Evolutionary conservation across 2,329 filamentous ascomycete species (phyloP).

Genomic region (Taxawa tesnikishii): DNA sequence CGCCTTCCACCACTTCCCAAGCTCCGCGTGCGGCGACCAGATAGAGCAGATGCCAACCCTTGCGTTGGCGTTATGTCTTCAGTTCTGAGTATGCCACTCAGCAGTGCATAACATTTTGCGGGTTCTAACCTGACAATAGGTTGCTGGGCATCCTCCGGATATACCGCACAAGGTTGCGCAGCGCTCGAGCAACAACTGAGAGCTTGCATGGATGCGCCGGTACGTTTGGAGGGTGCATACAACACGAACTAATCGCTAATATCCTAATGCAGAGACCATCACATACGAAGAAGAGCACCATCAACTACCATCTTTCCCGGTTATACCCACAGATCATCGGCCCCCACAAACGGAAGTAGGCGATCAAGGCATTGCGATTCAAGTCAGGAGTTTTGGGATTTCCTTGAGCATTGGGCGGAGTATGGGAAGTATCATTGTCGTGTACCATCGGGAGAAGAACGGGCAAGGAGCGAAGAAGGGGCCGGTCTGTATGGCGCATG

Average conservation of each 20-base stretch:
- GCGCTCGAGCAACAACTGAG: constrained; percentile 49
- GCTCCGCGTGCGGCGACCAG: constrained; percentile 52
- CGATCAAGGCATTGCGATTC: too few species aligned
- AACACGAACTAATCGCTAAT: constrained; percentile 3
- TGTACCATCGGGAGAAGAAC: too few species aligned
- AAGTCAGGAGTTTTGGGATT: too few species aligned
- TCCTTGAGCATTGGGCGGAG: too few species aligned
- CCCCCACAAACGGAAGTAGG: constrained; percentile 52
- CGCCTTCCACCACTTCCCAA: constrained; percentile 48
- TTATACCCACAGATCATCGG: constrained; percentile 63
- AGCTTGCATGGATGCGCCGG: constrained; percentile 69
- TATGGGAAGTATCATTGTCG: too few species aligned
- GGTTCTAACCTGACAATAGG: constrained; percentile 33
- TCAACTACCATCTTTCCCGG: constrained; percentile 84
- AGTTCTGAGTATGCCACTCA: constrained; percentile 44
- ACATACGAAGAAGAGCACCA: constrained; percentile 55
- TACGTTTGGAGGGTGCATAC: constrained; percentile 28
- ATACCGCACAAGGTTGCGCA: constrained; percentile 48
- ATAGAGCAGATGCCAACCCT: constrained; percentile 49
- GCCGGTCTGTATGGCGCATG: too few species aligned
- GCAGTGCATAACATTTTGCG: background rate
- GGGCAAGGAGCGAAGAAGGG: too few species aligned
- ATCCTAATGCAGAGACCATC: constrained; percentile 37
- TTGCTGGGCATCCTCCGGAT: constrained; percentile 73
- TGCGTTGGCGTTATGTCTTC: constrained; percentile 55